Evolutionary conservation across 2,329 filamentous ascomycete genomes (phyloP).

Genomic region (Claviceps quebecensis): DNA sequence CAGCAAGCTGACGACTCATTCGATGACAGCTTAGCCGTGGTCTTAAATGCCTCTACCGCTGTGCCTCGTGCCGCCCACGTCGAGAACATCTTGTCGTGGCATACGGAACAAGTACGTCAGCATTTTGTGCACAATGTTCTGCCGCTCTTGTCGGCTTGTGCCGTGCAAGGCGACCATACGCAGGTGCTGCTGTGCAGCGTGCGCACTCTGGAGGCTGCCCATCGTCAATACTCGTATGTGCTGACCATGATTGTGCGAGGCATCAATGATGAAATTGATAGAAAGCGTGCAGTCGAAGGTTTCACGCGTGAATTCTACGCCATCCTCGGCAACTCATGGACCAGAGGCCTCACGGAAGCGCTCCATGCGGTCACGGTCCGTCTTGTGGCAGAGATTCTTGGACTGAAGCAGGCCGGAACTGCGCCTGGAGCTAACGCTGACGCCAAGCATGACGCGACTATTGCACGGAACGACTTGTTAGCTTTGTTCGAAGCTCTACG

Average conservation of each 20-base stretch:
- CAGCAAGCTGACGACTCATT: constrained; percentile 32
- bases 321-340: constrained; percentile 49
- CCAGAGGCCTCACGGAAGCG: constrained; percentile 36
- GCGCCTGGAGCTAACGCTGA: constrained; percentile 3
- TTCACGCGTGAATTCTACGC: constrained; percentile 51
- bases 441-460: constrained; percentile 15
- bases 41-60: constrained; percentile 32
- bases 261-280: constrained; percentile 24
- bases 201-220: constrained; percentile 43
- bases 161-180: constrained; percentile 25
- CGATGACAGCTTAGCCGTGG: constrained; percentile 35
- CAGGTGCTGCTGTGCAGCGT: constrained; percentile 39
- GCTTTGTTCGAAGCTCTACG: constrained; percentile 44
- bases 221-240: constrained; percentile 42
- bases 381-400: constrained; percentile 37
- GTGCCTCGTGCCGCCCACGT: constrained; percentile 37
- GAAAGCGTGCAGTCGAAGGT: constrained; percentile 26
- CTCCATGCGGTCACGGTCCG: constrained; percentile 40
- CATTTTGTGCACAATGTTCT: constrained; percentile 48
- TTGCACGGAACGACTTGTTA: constrained; percentile 36
- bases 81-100: constrained; percentile 45
- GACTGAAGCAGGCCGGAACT: constrained; percentile 5
- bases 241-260: constrained; percentile 36
- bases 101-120: constrained; percentile 44
- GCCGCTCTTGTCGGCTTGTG: constrained; percentile 37